Percentiles rank a stretch among this genome's conserved stretches.
phyloP scores from a whole-genome alignment of 108 stramenopile species.

The Nitzschia sp. region DNA sequence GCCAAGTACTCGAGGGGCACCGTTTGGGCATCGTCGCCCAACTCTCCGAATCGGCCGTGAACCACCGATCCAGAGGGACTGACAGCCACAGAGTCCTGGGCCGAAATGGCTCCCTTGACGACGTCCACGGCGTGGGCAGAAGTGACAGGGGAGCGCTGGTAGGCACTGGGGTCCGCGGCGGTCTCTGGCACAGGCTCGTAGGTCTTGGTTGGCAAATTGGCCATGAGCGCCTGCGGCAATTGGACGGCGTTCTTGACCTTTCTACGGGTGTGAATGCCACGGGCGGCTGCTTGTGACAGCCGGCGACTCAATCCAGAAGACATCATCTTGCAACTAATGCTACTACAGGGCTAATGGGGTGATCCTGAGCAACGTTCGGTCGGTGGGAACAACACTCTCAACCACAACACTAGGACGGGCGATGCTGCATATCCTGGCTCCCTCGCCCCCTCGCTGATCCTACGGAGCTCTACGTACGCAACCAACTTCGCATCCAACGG shows the following conservation, averaged over 20 bases:
- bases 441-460: background rate
- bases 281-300: slow-evolving; percentile 17
- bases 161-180: slow-evolving; percentile 47
- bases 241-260: slow-evolving; percentile 36
- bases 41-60: slow-evolving; percentile 72
- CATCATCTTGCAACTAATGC: slow-evolving; percentile 14
- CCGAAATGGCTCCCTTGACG: slow-evolving; percentile 40
- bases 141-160: slow-evolving; percentile 59
- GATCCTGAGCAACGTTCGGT: no score
- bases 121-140: slow-evolving; percentile 79
- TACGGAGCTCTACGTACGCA: background rate
- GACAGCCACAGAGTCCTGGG: slow-evolving; percentile 68
- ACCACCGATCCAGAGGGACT: slow-evolving; percentile 62
- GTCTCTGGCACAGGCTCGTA: slow-evolving; percentile 21
- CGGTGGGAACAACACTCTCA: no score
- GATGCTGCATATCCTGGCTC: background rate
- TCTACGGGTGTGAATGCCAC: slow-evolving; percentile 39
- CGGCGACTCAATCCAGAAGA: slow-evolving; percentile 16
- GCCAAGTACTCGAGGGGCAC: slow-evolving; percentile 84
- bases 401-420: no score
- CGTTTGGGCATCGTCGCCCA: slow-evolving; percentile 44
- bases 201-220: slow-evolving; percentile 33
- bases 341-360: no score
- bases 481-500: background rate
- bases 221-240: slow-evolving; percentile 32